phyloP scores from a whole-genome alignment of 2,329 filamentous ascomycete species.

The Sclerotinia trifoliorum region DNA sequence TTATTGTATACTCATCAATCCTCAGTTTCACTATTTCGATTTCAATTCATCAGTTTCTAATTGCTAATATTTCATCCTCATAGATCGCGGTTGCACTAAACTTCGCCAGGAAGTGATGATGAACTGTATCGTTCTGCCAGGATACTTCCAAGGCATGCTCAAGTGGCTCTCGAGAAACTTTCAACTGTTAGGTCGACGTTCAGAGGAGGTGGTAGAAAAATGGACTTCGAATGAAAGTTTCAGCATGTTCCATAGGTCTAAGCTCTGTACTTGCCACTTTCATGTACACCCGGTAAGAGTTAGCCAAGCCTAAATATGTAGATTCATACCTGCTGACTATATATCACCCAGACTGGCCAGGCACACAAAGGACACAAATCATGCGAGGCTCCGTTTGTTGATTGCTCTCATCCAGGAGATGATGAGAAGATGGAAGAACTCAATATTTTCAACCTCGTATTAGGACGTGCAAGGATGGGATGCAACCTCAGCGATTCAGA shows the following conservation, averaged over 20 bases:
- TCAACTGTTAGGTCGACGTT: slow-evolving; percentile 24
- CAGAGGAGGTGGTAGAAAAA: slow-evolving; percentile 15
- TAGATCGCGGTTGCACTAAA: slow-evolving; percentile 26
- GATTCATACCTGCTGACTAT: background rate
- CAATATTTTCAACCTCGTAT: background rate
- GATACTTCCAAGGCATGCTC: slow-evolving; percentile 27
- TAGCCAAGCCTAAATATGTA: too few relatives aligned
- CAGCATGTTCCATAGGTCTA: slow-evolving; percentile 22
- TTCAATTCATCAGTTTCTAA: too few relatives aligned
- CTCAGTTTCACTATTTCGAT: too few relatives aligned
- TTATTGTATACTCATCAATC: background rate
- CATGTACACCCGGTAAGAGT: slow-evolving; percentile 23
- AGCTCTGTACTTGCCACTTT: slow-evolving; percentile 26
- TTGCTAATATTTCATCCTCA: background rate
- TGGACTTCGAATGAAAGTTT: slow-evolving; percentile 23
- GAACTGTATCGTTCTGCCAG: slow-evolving; percentile 15
- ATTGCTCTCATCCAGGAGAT: slow-evolving; percentile 15
- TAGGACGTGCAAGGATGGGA: background rate
- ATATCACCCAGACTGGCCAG: background rate
- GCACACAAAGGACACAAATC: slow-evolving; percentile 24
- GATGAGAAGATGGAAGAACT: slow-evolving; percentile 1
- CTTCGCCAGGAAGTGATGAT: slow-evolving; percentile 26
- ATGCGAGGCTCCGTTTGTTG: slow-evolving; percentile 10
- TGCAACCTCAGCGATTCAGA: background rate
- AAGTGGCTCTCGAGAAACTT: slow-evolving; percentile 30